Percentiles rank a stretch among this genome's conserved stretches.
These are phyloP conservation scores for Odonthalia washingtoniensis DNA, from an alignment of 31 red algal species.

Conservation along the genomic window DNA sequence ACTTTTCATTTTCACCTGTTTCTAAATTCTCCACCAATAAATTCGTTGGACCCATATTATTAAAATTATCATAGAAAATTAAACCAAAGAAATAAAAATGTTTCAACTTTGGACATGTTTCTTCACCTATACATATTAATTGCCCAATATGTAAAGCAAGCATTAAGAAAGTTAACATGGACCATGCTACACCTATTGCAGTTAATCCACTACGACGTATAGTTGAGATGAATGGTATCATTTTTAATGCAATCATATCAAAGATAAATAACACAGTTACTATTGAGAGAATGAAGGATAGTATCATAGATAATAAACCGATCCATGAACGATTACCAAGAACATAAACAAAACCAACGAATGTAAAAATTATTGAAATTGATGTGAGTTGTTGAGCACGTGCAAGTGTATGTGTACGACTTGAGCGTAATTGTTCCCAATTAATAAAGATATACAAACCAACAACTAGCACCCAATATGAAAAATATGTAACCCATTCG, in stretches of 20 bases:
- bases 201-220: slow-evolving; percentile 26
- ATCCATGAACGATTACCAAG: slow-evolving; percentile 70
- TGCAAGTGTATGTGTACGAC: slow-evolving; percentile 29
- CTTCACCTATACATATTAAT: slow-evolving; percentile 50
- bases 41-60: slow-evolving; percentile 27
- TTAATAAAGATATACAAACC: slow-evolving; percentile 56
- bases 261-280: slow-evolving; percentile 34
- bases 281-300: slow-evolving; percentile 52
- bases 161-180: slow-evolving; percentile 49
- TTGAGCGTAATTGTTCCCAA: slow-evolving; percentile 39
- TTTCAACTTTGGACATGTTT: slow-evolving; percentile 28
- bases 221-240: slow-evolving; percentile 30
- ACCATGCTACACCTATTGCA: slow-evolving; percentile 50
- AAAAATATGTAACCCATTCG: slow-evolving; percentile 78
- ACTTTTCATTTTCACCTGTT: slow-evolving; percentile 6
- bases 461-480: slow-evolving; percentile 74
- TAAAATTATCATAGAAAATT: slow-evolving; percentile 72
- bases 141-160: slow-evolving; percentile 62
- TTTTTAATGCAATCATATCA: slow-evolving; percentile 13
- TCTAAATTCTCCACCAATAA: too few relatives aligned
- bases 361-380: slow-evolving; percentile 53
- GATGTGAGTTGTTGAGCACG: slow-evolving; percentile 36
- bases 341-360: slow-evolving; percentile 71
- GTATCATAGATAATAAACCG: slow-evolving; percentile 63
- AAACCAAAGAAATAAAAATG: slow-evolving; percentile 84